Percentiles rank a stretch among this genome's conserved stretches.
Evolutionary conservation across 2,329 filamentous ascomycete genomes (phyloP).

Genomic region (Tolypocladium inflatum): DNA sequence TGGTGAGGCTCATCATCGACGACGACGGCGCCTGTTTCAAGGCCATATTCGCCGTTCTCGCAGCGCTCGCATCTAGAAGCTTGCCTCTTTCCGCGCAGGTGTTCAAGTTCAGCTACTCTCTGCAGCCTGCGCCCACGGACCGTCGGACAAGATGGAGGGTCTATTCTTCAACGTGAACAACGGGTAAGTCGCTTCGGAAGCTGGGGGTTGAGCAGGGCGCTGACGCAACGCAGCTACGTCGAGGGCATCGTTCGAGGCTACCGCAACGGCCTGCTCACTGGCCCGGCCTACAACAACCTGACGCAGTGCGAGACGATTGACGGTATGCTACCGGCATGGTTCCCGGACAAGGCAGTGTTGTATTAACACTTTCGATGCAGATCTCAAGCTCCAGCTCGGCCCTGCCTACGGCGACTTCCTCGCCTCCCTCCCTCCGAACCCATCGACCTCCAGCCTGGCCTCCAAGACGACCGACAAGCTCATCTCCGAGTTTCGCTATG

Average conservation of each 20-base stretch:
- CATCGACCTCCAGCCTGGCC: constrained; percentile 89
- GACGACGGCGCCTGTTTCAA: neutral
- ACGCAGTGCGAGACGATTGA: constrained; percentile 97
- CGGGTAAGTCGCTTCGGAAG: constrained; percentile 47
- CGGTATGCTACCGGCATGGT: constrained; percentile 39
- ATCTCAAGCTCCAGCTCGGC: constrained; percentile 94
- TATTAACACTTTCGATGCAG: constrained; percentile 32
- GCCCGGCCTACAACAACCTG: constrained; percentile 87
- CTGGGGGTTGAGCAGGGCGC: constrained; percentile 12
- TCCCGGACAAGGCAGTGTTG: neutral
- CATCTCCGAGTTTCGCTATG: constrained; percentile 92
- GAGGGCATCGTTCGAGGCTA: constrained; percentile 97
- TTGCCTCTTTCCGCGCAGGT: neutral
- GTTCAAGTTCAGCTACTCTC: neutral
- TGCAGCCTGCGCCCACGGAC: neutral
- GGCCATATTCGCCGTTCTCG: neutral
- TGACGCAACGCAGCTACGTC: constrained; percentile 60
- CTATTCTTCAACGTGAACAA: constrained; percentile 92
- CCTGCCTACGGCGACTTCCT: constrained; percentile 97
- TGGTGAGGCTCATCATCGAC: neutral
- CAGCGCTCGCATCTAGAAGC: neutral
- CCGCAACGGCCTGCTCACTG: constrained; percentile 83
- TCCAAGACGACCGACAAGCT: constrained; percentile 97
- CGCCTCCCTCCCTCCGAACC: constrained; percentile 84
- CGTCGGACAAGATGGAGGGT: constrained; percentile 60